These are phyloP conservation scores for Magnolia officinalis DNA, from an alignment of 164 flowering plant genomes.

Conservation along the genomic window DNA sequence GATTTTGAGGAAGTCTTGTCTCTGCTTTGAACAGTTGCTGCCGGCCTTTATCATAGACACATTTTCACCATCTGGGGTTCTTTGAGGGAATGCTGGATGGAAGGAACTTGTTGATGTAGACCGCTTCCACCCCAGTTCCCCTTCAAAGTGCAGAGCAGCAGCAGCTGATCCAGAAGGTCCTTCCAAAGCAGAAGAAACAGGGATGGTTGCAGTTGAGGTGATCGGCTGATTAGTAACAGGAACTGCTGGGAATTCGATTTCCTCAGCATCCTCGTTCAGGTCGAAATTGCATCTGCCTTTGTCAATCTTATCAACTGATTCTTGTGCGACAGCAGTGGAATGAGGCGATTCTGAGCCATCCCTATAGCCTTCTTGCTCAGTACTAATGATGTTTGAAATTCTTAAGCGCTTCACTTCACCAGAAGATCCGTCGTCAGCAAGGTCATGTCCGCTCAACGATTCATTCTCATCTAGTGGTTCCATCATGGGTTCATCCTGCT, in stretches of 20 bases:
- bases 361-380: background rate
- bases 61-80: constrained; percentile 7
- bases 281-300: constrained; percentile 15
- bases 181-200: constrained; percentile 25
- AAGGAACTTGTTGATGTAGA: constrained; percentile 32
- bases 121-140: constrained; percentile 28
- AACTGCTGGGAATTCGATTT: constrained; percentile 9
- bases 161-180: constrained; percentile 15
- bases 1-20: constrained; percentile 19
- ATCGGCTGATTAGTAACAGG: background rate
- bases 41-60: constrained; percentile 6
- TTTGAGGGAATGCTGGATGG: constrained; percentile 15
- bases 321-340: constrained; percentile 12
- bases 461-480: constrained; percentile 16
- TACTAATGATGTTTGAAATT: background rate
- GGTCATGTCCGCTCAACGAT: constrained; percentile 18
- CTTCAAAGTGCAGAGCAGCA: constrained; percentile 20
- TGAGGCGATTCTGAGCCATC: constrained; percentile 13
- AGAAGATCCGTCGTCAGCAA: constrained; percentile 5
- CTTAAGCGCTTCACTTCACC: background rate
- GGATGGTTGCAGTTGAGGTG: constrained; percentile 17
- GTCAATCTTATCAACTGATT: background rate
- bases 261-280: constrained; percentile 28
- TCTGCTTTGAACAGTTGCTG: background rate
- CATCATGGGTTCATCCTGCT: constrained; percentile 1